These are phyloP conservation scores for Albophoma yamanashiensis DNA, from an alignment of 2,329 filamentous ascomycete genomes.

Conservation along the genomic window DNA sequence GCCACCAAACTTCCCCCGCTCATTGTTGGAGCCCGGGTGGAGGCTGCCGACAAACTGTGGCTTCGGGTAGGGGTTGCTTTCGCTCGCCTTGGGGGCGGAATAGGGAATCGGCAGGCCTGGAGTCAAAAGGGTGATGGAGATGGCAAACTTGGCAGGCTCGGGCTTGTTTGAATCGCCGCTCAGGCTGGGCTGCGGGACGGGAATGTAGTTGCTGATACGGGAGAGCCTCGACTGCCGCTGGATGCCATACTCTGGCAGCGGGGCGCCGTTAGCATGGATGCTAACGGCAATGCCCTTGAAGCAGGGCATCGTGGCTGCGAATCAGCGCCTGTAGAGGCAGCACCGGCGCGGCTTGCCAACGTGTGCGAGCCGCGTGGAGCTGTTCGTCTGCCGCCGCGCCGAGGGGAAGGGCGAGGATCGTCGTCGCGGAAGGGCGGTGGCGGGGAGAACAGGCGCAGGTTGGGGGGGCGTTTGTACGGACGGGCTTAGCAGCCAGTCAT, in stretches of 20 bases:
- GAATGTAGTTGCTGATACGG: constrained; percentile 94
- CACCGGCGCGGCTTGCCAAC: not conserved
- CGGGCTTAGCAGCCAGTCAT: constrained; percentile 11
- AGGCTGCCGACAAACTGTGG: constrained; percentile 71
- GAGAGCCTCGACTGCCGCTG: constrained; percentile 87
- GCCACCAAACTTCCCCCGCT: constrained; percentile 36
- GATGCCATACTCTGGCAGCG: constrained; percentile 85
- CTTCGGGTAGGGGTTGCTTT: constrained; percentile 67
- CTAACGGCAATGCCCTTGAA: constrained; percentile 98
- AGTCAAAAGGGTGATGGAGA: constrained; percentile 92
- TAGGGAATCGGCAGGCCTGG: constrained; percentile 84
- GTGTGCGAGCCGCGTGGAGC: not conserved
- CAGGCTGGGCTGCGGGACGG: constrained; percentile 80
- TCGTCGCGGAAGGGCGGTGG: constrained; percentile 4
- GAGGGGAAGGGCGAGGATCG: not conserved
- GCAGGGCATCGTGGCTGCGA: constrained; percentile 61
- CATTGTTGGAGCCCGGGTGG: constrained; percentile 37
- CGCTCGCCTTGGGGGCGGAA: constrained; percentile 72
- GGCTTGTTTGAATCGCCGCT: constrained; percentile 54
- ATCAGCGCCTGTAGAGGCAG: constrained; percentile 2
- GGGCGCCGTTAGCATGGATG: constrained; percentile 74
- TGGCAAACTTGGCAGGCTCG: constrained; percentile 92
- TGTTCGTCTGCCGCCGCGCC: not conserved
- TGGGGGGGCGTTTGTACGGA: not conserved
- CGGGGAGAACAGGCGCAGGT: constrained; percentile 3